Conservation (phyloP, 1,139 yeast genomes). For the Meyerozyma guilliermondii region DNA sequence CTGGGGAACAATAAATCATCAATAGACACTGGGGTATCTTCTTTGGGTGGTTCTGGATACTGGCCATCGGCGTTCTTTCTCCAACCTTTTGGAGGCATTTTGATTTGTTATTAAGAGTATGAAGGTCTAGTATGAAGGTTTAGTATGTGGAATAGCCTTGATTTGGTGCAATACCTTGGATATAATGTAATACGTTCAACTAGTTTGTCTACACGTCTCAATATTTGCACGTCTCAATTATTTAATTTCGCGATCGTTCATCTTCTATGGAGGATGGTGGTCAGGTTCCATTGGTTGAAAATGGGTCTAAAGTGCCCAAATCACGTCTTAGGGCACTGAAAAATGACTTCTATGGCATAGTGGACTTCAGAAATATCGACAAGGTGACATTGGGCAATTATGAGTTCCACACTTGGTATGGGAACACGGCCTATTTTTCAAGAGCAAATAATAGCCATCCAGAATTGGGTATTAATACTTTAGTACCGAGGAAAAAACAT, state of each 20-base stretch:
- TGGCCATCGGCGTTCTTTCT: slow-evolving; percentile 70
- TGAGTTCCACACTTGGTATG: slow-evolving; percentile 79
- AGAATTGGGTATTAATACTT: neutral
- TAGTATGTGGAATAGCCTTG: too few species aligned
- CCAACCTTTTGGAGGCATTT: slow-evolving; percentile 83
- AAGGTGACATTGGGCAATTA: slow-evolving; percentile 60
- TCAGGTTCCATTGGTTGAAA: neutral
- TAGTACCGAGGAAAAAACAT: slow-evolving; percentile 3
- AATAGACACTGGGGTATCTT: slow-evolving; percentile 55
- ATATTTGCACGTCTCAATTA: neutral
- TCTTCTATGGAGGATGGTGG: neutral
- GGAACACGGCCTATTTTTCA: slow-evolving; percentile 68
- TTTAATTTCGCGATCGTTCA: neutral
- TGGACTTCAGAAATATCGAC: slow-evolving; percentile 56
- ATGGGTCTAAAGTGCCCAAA: neutral
- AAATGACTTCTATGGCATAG: slow-evolving; percentile 50
- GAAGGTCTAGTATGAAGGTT: too few species aligned
- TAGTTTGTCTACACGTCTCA: neutral
- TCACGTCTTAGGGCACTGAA: neutral
- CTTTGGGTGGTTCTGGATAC: slow-evolving; percentile 45
- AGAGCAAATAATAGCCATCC: slow-evolving; percentile 10
- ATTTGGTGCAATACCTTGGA: too few species aligned
- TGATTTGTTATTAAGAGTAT: too few species aligned
- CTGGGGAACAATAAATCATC: slow-evolving; percentile 68
- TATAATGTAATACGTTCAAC: neutral